Evolutionary conservation across 1,139 yeast species (phyloP).

Genomic region (Zygosaccharomyces pseudobailii): DNA sequence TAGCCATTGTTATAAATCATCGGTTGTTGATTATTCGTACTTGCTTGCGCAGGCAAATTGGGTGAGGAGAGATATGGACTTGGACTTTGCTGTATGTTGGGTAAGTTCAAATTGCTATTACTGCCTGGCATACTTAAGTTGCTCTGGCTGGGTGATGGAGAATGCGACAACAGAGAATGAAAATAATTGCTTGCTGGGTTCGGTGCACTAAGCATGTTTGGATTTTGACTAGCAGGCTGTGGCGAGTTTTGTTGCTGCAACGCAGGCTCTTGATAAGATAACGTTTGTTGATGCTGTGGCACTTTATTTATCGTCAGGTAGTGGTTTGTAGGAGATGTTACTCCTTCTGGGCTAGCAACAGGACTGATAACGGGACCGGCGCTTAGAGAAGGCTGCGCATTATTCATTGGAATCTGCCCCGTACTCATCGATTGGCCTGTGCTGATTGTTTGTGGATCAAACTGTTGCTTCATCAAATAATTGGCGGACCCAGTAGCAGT

Average conservation of each 20-base stretch:
- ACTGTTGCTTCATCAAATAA: conserved; percentile 32
- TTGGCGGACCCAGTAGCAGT: conserved; percentile 35
- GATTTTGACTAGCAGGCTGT: conserved; percentile 10
- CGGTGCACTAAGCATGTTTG: conserved; percentile 20
- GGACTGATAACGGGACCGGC: conserved; percentile 8
- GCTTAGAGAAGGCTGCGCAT: conserved; percentile 5
- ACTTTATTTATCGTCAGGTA: not conserved
- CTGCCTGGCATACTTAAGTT: conserved; percentile 13
- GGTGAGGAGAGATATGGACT: conserved; percentile 11
- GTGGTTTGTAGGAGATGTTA: conserved; percentile 16
- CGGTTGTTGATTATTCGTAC: conserved; percentile 15
- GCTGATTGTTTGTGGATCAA: no score
- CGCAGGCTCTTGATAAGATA: conserved; percentile 31
- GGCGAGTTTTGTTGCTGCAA: conserved; percentile 27
- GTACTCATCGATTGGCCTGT: conserved; percentile 6
- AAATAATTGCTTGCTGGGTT: conserved; percentile 26
- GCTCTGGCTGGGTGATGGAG: conserved; percentile 26
- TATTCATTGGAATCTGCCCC: conserved; percentile 9
- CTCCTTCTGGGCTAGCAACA: conserved; percentile 4
- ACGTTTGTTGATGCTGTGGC: conserved; percentile 12
- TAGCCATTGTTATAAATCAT: conserved; percentile 12
- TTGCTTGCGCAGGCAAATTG: conserved; percentile 4
- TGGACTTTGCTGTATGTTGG: conserved; percentile 7
- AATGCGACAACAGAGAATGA: conserved; percentile 23
- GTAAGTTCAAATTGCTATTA: conserved; percentile 13